phyloP scores from a whole-genome alignment of 192 early-diverging fungal genomes.

The Coemansia sp. region DNA sequence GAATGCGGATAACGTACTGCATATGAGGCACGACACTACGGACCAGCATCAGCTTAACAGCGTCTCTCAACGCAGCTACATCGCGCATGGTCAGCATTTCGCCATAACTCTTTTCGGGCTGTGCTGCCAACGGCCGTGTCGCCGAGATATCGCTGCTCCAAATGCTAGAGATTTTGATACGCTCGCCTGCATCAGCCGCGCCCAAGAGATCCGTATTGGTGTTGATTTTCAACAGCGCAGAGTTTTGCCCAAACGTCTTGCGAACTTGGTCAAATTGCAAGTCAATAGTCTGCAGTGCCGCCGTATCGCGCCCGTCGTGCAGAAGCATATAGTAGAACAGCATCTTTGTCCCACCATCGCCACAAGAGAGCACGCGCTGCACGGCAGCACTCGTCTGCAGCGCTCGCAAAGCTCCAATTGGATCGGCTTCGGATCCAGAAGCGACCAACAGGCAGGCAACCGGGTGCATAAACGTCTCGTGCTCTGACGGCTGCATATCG shows the following conservation, averaged over 20 bases:
- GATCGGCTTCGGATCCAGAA: slow-evolving; percentile 76
- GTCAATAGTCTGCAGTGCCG: slow-evolving; percentile 44
- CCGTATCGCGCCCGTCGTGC: slow-evolving; percentile 70
- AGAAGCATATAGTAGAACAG: slow-evolving; percentile 85
- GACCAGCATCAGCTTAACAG: slow-evolving; percentile 66
- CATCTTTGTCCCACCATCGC: slow-evolving; percentile 79
- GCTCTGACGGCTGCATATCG: slow-evolving; percentile 76
- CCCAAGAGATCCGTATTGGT: slow-evolving; percentile 35
- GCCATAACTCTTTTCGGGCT: slow-evolving; percentile 18
- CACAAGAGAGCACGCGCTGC: slow-evolving; percentile 64
- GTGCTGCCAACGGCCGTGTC: slow-evolving; percentile 16
- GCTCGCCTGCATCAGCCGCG: slow-evolving; percentile 16
- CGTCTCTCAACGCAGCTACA: slow-evolving; percentile 46
- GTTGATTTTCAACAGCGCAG: slow-evolving; percentile 46
- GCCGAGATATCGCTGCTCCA: slow-evolving; percentile 38
- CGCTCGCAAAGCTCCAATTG: slow-evolving; percentile 67
- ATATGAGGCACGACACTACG: slow-evolving; percentile 86
- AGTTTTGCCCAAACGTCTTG: slow-evolving; percentile 51
- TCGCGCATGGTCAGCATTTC: slow-evolving; percentile 55
- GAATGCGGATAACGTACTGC: slow-evolving; percentile 83
- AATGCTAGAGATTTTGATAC: slow-evolving; percentile 33
- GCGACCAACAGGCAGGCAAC: slow-evolving; percentile 77
- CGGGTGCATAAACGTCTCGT: slow-evolving; percentile 95
- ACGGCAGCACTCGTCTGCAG: slow-evolving; percentile 62
- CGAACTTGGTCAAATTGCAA: slow-evolving; percentile 52